Evolutionary conservation across 129 eudicot species (phyloP), one percentile per base, ranked within the genome.

Genomic region (Glebionis coronaria): DNA sequence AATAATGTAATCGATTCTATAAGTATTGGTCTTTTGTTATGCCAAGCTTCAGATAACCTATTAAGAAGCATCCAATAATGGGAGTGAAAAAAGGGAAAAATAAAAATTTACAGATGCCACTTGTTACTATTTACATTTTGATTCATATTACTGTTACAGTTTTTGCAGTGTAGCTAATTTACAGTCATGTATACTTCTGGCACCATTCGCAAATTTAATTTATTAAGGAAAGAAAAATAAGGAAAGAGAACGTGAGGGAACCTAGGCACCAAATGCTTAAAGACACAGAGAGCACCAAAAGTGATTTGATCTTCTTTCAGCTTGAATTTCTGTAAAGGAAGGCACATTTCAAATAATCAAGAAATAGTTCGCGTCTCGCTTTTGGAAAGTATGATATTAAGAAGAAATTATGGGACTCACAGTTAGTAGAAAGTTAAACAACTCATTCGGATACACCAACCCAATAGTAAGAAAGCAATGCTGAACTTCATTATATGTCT

Each of bases 211-310:
- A 45, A 53, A 52, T 27, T 11, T 67, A 29, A 52, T 31, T 67
- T 12, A 52, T 28, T 35, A 67, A 2, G 19, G 1, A 35, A 35
- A 35, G 42, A 35, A 35, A 35, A 10, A 35, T 35, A 35, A 35
- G 42, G 42, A 35, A 10, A 35, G 42, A 35, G 42, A 35, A 9
- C 15, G 59, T 56, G 58, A 61, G 50, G 42, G 31, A 70, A 90
- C 98, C 98, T 92, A 59, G 99, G 99, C 80, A 89, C 76, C 9
- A 94, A 90, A 87, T 94, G 99, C 76, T 94, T 94, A 29, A 94
- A 57, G 63, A 89, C 95, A 73, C 85, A 84, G 9, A 94, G 94
- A 70, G 95, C 90, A 58, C 99, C 99, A 83, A 87, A 89, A 72
- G 97, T 90, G 77, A 87, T 61, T 54, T 86, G 83, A 61, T 90